phyloP scores from a whole-genome alignment of 2,329 filamentous ascomycete genomes.

The Coniochaeta sp. region DNA sequence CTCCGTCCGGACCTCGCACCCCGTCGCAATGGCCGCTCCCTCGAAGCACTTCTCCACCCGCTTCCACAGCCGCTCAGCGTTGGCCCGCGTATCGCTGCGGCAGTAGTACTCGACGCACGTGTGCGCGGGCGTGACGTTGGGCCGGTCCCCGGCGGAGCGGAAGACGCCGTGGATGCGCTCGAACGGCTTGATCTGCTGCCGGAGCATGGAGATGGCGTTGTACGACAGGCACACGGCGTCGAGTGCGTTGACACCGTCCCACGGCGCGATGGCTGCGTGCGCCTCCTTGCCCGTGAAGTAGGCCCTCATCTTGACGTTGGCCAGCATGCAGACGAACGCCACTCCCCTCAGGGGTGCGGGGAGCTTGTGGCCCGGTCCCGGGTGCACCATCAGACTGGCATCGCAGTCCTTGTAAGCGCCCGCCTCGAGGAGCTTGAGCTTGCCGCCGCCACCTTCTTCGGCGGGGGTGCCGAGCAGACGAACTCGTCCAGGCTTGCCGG shows the following conservation, averaged over 20 bases:
- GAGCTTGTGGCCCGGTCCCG: slow-evolving; percentile 15
- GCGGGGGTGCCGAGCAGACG: slow-evolving; percentile 35
- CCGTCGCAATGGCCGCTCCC: slow-evolving; percentile 26
- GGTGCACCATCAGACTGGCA: slow-evolving; percentile 36
- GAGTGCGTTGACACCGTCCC: slow-evolving; percentile 43
- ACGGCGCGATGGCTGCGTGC: slow-evolving; percentile 40
- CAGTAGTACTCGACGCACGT: slow-evolving; percentile 36
- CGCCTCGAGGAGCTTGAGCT: slow-evolving; percentile 25
- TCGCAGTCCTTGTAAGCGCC: slow-evolving; percentile 23
- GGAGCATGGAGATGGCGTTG: slow-evolving; percentile 34
- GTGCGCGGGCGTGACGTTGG: slow-evolving; percentile 28
- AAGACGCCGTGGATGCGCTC: slow-evolving; percentile 45
- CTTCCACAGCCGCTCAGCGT: slow-evolving; percentile 22
- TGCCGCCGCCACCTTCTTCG: slow-evolving; percentile 36
- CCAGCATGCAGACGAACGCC: slow-evolving; percentile 18
- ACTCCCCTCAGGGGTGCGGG: slow-evolving; percentile 13
- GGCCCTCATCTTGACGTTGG: slow-evolving; percentile 25
- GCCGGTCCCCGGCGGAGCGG: slow-evolving; percentile 26
- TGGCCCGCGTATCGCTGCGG: slow-evolving; percentile 30
- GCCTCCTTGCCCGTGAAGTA: slow-evolving; percentile 36
- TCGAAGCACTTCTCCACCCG: slow-evolving; percentile 26
- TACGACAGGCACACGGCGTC: slow-evolving; percentile 37
- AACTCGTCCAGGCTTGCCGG: slow-evolving; percentile 24
- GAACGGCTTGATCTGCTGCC: slow-evolving; percentile 41
- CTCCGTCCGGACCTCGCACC: slow-evolving; percentile 21